Evolutionary conservation across 164 flowering plant genomes (phyloP), one percentile per base, ranked within the genome.

Genomic region (Tinospora cordifolia): DNA sequence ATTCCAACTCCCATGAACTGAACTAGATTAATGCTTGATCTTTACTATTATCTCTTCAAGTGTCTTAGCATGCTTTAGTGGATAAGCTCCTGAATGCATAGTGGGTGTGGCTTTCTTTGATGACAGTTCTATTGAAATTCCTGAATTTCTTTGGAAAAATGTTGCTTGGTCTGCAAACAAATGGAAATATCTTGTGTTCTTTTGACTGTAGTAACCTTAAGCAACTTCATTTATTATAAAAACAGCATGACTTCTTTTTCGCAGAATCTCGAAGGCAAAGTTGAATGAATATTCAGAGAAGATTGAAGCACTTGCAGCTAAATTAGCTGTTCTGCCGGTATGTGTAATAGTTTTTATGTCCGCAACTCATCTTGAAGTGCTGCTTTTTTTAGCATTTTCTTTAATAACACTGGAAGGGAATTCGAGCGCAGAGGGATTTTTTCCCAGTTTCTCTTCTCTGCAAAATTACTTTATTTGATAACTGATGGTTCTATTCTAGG

Each of bases 251-350:
- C 6, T 58, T 25, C 11, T 38, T 39, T 38, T 11, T 76, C n/a
- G 15, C 81, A 93, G 98, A 77, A 67, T 89, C 67, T 85, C 98
- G 59, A 94, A 92, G 77, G 92, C 85, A 46, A 78, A 69, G 77
- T 41, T 85, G 77, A 89, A 79, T 80, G 98, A 89, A 63, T 92
- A 88, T 76, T 87, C 95, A 24, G 96, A 90, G 85, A 89, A 85
- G 82, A 88, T 94, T 68, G 97, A 94, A 86, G 88, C 87, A 1
- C 81, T 92, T 73, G 96, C 97, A 69, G 84, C 92, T 49, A 87
- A 75, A 74, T 71, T 94, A 81, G 84, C 74, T 73, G 74, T 71
- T 40, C 77, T 77, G 25, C 73, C 73, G 85, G 96, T 91, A 62
- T 12, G 88, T 84, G 8, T 46, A 66, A 8, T 51, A 14, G 10